Percentiles rank a stretch among this genome's conserved stretches.
Evolutionary conservation across 2,329 filamentous ascomycete genomes (phyloP).

Genomic region (Hypoxylon sp.): DNA sequence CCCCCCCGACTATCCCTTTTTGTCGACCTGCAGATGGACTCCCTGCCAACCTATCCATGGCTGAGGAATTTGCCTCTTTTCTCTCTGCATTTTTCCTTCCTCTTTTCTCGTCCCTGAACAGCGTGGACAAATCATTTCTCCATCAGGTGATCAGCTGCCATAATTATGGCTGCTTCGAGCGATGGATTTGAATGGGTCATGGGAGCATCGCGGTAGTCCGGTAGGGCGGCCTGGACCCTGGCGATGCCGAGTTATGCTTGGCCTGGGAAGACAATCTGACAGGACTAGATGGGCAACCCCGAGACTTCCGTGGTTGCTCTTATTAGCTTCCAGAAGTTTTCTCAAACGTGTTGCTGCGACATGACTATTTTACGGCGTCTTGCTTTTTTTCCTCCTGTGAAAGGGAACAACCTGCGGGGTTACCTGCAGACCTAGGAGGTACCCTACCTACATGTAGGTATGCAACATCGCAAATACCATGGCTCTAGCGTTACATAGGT

Average conservation of each 20-base stretch:
- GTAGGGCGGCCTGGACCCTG: constrained; percentile 28
- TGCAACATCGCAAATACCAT: constrained; percentile 31
- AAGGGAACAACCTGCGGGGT: constrained; percentile 32
- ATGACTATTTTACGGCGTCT: constrained; percentile 26
- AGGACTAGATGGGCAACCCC: constrained; percentile 32
- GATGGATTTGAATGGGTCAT: constrained; percentile 39
- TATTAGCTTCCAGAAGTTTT: constrained; percentile 46
- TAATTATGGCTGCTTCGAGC: constrained; percentile 24
- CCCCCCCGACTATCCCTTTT: constrained; percentile 42
- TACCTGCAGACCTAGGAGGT: constrained; percentile 16
- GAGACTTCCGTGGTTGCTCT: constrained; percentile 34
- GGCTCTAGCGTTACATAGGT: constrained; percentile 19
- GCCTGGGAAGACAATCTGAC: constrained; percentile 29
- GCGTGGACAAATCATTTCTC: constrained; percentile 38
- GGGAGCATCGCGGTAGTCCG: constrained; percentile 25
- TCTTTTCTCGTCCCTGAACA: constrained; percentile 21
- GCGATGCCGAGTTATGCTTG: constrained; percentile 18
- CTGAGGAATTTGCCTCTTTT: constrained; percentile 45
- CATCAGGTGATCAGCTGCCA: constrained; percentile 44
- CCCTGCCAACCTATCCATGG: constrained; percentile 37
- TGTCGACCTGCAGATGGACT: constrained; percentile 50
- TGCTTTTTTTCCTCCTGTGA: constrained; percentile 16
- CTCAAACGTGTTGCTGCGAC: constrained; percentile 34
- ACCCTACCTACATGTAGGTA: neutral
- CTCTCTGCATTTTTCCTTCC: constrained; percentile 28